A percentile compares a stretch with the other conserved stretches of the same genome.
phyloP scores from a whole-genome alignment of 78 protist genomes.

The Isochrysis galbana region DNA sequence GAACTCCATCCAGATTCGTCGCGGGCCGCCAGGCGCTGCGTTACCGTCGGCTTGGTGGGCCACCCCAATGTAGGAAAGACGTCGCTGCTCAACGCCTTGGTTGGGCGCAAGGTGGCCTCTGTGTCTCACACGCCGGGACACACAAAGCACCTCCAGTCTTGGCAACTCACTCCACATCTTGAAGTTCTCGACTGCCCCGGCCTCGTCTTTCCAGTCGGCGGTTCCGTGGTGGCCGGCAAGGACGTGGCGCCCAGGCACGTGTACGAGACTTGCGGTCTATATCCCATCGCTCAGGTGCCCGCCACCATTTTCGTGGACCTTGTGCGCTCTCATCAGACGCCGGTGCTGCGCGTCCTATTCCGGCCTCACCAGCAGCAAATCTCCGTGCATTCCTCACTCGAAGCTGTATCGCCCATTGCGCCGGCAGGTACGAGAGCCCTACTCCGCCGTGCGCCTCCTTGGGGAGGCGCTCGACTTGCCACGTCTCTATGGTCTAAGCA shows the following conservation, averaged over 20 bases:
- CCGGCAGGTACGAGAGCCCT: too few species aligned
- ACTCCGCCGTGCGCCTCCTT: conserved; percentile 52
- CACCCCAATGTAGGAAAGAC: conserved; percentile 77
- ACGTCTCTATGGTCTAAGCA: background rate
- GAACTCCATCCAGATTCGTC: too few species aligned
- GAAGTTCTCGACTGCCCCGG: conserved; percentile 88
- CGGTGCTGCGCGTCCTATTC: too few species aligned
- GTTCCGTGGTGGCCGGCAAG: conserved; percentile 46
- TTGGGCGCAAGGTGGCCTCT: conserved; percentile 73
- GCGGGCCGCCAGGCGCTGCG: too few species aligned
- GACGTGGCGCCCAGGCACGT: conserved; percentile 40
- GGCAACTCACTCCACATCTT: conserved; percentile 49
- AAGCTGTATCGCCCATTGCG: too few species aligned
- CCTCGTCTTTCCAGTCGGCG: conserved; percentile 77
- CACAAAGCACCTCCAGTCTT: conserved; percentile 88
- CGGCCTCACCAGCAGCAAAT: too few species aligned
- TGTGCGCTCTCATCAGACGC: too few species aligned
- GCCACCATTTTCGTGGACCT: too few species aligned
- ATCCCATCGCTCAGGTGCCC: conserved; percentile 81
- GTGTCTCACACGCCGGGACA: conserved; percentile 85
- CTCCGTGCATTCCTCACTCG: too few species aligned
- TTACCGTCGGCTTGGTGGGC: conserved; percentile 71
- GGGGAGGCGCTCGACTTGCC: background rate
- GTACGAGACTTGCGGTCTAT: conserved; percentile 81
- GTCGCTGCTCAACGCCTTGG: conserved; percentile 68